Evolutionary conservation across 495 filamentous ascomycete genomes (phyloP), one percentile per base, ranked within the genome.

Genomic region (Lophiotrema nucula): DNA sequence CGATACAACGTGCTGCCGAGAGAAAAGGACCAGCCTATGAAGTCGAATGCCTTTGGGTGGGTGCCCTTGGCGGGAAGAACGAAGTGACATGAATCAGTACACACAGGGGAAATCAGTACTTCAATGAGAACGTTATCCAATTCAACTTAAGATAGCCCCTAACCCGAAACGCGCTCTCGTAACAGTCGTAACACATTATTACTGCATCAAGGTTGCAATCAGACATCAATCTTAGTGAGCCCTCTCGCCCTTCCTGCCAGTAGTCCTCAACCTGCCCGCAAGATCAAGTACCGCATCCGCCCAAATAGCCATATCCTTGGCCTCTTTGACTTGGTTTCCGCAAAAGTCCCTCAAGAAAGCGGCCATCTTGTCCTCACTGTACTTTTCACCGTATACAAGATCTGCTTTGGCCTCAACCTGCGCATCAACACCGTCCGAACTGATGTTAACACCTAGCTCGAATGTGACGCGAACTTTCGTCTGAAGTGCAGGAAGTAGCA

Each of bases 351-450:
- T 60, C 39, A 88, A 62, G 56, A 85, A 87, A 45, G 85, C 82
- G 24, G 56, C 71, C 75, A 89, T 83, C 65, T 84, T 87, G 19
- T 72, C 76, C 66, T 76, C 77, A 45, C 82, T 83, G 58, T 87
- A 86, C 51, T 71, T 72, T 66, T 88, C 85, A 0, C 87, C 87
- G 69, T 89, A 89, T 5, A 82, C 76, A 2, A 88, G 80, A 47
- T 67, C 70, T 1, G 77, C 85, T 28, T 68, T 72, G 0, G 69
- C 50, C 26, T 54, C 64, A 2, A 77, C 67, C 16, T 64, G 47
- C 1, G 73, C 60, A 10, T 69, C 65, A 26, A 76, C 56, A 24
- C 76, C 75, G 22, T 60, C 53, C 13, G 41, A 33, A 18, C 53
- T 53, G 48, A 81, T 69, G 0, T 64, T 68, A n/a, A 82, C 74